Base-by-base conservation (phyloP, 176 grass and related monocot genomes). In the Alopecurus myosuroides region DNA sequence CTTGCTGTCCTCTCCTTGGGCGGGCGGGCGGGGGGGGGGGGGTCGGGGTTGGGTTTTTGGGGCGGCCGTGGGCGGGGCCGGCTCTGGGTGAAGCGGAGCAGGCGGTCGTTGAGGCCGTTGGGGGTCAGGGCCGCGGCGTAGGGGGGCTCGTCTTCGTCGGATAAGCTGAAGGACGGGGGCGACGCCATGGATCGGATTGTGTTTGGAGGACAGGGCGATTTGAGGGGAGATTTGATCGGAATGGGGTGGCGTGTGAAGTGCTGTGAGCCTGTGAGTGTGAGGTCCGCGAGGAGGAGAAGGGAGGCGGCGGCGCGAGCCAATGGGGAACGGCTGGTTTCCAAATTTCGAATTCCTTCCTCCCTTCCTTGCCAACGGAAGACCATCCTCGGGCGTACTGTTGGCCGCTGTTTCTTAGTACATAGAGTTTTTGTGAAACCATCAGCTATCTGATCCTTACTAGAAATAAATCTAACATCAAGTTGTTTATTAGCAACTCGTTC, bases 101-200 rank as follows among this genome's bases (percentile, higher is more conserved):
- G 85, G 51, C 89, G 90, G 44, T 98, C 89, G 77, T 98, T 95
- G 77, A 98, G 90, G 68, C 96, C 94, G 79, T 93, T 92, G 58
- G 95, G 92, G 41, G 94, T 91, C 15, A 85, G 90, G 62, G 82
- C 79, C 2, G 70, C 35, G 68, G 25, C 70, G 35, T 73, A 44
- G 45, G 17, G 50, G 4, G 23, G 39, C n/a, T n/a, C n/a, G n/a
- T n/a, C n/a, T 17, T 18, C 26, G 71, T 75, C 71, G 44, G 71
- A 50, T 44, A 75, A 50, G 71, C 46, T 46, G 71, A 75, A 75
- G 71, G 71, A 75, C 0, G 71, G 71, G 44, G 71, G 71, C 2
- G 71, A 75, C 45, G 71, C 71, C 71, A 75, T 75, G 71, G 4
- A 3, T 70, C 13, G 0, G 68, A n/a, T 3, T 39, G 2, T 25